Conservation (phyloP, 2,329 filamentous ascomycete genomes). For the Talaromyces funiculosus region DNA sequence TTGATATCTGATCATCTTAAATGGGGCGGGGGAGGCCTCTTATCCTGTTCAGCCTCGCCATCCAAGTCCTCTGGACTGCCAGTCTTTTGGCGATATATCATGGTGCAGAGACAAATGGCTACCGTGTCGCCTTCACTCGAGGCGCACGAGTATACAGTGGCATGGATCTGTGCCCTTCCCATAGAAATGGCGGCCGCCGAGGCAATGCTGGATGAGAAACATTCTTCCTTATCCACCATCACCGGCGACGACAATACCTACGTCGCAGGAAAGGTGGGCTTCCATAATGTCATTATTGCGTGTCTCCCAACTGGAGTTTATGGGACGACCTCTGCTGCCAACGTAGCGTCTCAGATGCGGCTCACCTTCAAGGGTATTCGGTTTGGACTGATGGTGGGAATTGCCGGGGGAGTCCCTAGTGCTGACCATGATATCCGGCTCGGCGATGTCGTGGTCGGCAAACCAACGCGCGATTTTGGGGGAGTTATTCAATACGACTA, state of each 20-base stretch:
- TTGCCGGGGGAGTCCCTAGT: constrained; percentile 23
- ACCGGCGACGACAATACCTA: constrained; percentile 15
- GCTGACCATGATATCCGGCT: constrained; percentile 18
- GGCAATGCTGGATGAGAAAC: constrained; percentile 16
- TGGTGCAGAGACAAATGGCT: neutral
- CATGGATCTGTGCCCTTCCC: constrained; percentile 13
- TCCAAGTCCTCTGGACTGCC: neutral
- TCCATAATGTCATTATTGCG: constrained; percentile 19
- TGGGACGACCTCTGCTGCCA: constrained; percentile 16
- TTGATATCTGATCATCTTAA: neutral
- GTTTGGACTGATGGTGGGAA: constrained; percentile 23
- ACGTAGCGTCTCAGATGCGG: constrained; percentile 17
- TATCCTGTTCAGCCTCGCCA: neutral
- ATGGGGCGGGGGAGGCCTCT: neutral
- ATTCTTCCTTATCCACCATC: neutral
- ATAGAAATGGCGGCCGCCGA: constrained; percentile 13
- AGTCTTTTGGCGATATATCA: neutral
- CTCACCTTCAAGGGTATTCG: constrained; percentile 18
- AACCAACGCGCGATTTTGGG: constrained; percentile 17
- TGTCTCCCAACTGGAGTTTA: constrained; percentile 11
- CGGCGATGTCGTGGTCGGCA: constrained; percentile 24
- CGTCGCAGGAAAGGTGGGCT: constrained; percentile 14
- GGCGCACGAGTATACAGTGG: constrained; percentile 9
- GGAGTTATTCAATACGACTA: constrained; percentile 20
- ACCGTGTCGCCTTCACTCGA: neutral